phyloP scores from a whole-genome alignment of 805 yeast species.

The Wickerhamomyces rabaulensis region DNA sequence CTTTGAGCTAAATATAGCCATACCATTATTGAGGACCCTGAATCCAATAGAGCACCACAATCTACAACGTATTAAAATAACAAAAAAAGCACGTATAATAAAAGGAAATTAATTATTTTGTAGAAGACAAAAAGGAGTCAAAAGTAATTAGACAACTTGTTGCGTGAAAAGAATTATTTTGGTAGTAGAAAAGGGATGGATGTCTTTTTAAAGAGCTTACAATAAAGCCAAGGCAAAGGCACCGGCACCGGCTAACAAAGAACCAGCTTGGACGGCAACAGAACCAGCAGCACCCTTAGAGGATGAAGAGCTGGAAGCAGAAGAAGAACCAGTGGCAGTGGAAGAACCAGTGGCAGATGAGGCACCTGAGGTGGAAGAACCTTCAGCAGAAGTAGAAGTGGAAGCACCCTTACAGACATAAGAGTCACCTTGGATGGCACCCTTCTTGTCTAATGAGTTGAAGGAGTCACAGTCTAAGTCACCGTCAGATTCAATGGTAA shows the following conservation, averaged over 20 bases:
- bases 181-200: background rate
- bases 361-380: constrained; percentile 26
- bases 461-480: constrained; percentile 79
- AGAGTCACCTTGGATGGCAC: constrained; percentile 88
- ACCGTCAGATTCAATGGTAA: constrained; percentile 68
- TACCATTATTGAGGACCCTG: no score
- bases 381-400: constrained; percentile 39
- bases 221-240: constrained; percentile 38
- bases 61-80: background rate
- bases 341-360: constrained; percentile 26
- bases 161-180: background rate
- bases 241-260: constrained; percentile 45
- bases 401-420: constrained; percentile 69
- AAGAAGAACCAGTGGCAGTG: constrained; percentile 19
- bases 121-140: constrained; percentile 1
- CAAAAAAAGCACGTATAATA: background rate
- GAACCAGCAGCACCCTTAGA: constrained; percentile 34
- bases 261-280: constrained; percentile 39
- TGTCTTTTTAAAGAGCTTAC: constrained; percentile 25
- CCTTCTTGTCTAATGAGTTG: constrained; percentile 63
- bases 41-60: no score
- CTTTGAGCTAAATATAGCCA: no score
- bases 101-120: background rate
- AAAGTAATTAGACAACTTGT: background rate
- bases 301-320: constrained; percentile 15